Evolutionary conservation across 1,284 basidiomycete species (phyloP).

Genomic region (Microbotryum scabiosae): DNA sequence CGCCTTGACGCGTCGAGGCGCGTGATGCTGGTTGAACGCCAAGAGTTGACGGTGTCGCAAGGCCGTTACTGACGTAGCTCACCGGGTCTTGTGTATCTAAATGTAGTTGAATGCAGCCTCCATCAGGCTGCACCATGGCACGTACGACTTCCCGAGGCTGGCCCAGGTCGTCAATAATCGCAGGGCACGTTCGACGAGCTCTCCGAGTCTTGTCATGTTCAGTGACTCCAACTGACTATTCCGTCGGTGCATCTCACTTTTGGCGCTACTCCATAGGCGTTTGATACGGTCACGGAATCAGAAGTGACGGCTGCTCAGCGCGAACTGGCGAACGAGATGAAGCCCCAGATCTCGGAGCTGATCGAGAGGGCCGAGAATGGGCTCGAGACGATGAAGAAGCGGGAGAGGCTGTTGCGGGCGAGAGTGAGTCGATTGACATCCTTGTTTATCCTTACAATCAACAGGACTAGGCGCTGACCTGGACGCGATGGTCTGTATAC

Average conservation of each 20-base stretch:
- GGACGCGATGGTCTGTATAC: too few relatives aligned
- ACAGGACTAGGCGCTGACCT: too few relatives aligned
- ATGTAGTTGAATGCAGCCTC: not conserved
- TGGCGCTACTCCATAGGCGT: slow-evolving; percentile 5
- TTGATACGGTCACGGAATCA: slow-evolving; percentile 27
- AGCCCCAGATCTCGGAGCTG: slow-evolving; percentile 31
- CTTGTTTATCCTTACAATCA: too few relatives aligned
- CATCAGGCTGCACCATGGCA: not conserved
- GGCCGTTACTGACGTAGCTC: not conserved
- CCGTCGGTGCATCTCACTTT: not conserved
- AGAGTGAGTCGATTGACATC: slow-evolving; percentile 7
- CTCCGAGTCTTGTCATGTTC: not conserved
- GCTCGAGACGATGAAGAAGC: slow-evolving; percentile 22
- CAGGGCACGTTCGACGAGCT: not conserved
- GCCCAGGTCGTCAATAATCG: not conserved
- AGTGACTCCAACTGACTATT: not conserved
- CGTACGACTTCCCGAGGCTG: slow-evolving; percentile 5
- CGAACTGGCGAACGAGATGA: slow-evolving; percentile 25
- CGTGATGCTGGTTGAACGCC: too few relatives aligned
- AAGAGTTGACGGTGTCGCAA: not conserved
- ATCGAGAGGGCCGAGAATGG: slow-evolving; percentile 27
- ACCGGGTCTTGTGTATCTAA: not conserved
- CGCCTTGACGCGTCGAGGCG: not conserved
- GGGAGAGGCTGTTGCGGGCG: slow-evolving; percentile 15
- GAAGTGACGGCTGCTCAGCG: slow-evolving; percentile 24